A percentile compares a stretch with the other conserved stretches of the same genome.
Evolutionary conservation across 441 rosid genomes (phyloP).

Genomic region (Croton setiger): DNA sequence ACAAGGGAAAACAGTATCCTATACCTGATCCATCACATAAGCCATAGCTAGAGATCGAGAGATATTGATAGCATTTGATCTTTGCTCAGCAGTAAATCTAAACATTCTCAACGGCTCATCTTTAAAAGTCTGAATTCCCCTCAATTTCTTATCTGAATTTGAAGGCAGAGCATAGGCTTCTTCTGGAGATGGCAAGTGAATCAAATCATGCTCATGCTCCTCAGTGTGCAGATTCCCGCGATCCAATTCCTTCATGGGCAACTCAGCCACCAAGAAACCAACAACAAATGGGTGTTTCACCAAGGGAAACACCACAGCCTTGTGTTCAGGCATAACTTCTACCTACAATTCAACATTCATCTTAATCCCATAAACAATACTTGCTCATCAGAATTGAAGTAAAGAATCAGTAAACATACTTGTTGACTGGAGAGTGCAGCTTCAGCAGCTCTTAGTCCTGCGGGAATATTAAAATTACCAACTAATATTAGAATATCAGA

Average conservation of each 20-base stretch:
- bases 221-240: constrained; percentile 19
- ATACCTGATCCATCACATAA: constrained; percentile 92
- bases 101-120: constrained; percentile 28
- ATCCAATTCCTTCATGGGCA: constrained; percentile 37
- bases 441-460: constrained; percentile 85
- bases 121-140: constrained; percentile 33
- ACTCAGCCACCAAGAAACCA: constrained; percentile 89
- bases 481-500: constrained; percentile 62
- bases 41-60: constrained; percentile 80
- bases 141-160: constrained; percentile 27
- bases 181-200: constrained; percentile 43
- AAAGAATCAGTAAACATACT: constrained; percentile 29
- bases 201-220: constrained; percentile 23
- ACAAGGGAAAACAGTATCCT: constrained; percentile 1
- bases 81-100: constrained; percentile 57
- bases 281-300: constrained; percentile 90
- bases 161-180: constrained; percentile 52
- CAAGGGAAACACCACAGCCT: constrained; percentile 84
- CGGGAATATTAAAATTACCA: constrained; percentile 61
- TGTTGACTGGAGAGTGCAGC: constrained; percentile 73
- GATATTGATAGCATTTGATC: constrained; percentile 67
- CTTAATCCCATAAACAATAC: background rate
- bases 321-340: constrained; percentile 52
- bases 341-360: constrained; percentile 39
- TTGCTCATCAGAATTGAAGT: background rate